A percentile compares a stretch with the other conserved stretches of the same genome.
phyloP scores from a whole-genome alignment of 208 protist species.

The Wallacemonas sp. region DNA sequence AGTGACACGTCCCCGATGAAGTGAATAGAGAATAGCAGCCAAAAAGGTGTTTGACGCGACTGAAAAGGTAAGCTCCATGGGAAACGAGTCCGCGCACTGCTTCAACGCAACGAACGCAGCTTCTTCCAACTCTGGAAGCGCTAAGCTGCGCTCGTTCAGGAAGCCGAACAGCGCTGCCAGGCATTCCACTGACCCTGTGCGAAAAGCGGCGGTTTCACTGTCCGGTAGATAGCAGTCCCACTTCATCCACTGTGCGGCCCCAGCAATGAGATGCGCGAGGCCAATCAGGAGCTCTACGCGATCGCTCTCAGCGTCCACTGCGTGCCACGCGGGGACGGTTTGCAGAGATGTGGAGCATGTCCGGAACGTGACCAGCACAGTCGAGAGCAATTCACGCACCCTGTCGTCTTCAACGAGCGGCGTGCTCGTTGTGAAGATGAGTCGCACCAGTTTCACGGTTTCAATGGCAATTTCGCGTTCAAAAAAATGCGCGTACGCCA shows the following conservation, averaged over 20 bases:
- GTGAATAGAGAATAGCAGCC: conserved; percentile 64
- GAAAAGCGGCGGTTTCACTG: conserved; percentile 35
- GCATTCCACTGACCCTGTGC: conserved; percentile 34
- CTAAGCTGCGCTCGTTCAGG: conserved; percentile 54
- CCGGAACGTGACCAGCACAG: conserved; percentile 33
- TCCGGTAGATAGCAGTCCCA: conserved; percentile 69
- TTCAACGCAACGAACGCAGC: conserved; percentile 62
- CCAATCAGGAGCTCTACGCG: conserved; percentile 43
- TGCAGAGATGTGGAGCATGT: conserved; percentile 17
- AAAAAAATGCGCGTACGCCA: conserved; percentile 26
- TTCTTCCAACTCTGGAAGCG: conserved; percentile 63
- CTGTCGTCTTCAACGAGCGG: conserved; percentile 37
- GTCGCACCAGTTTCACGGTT: conserved; percentile 34
- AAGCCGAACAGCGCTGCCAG: conserved; percentile 48
- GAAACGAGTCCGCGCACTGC: conserved; percentile 66
- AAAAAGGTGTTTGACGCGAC: conserved; percentile 52
- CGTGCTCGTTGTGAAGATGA: conserved; percentile 48
- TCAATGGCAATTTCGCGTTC: conserved; percentile 44
- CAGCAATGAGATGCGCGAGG: conserved; percentile 45
- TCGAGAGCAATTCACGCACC: conserved; percentile 31
- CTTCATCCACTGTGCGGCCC: conserved; percentile 66
- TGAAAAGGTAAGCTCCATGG: conserved; percentile 45
- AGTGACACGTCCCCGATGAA: conserved; percentile 42
- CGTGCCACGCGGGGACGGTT: conserved; percentile 27
- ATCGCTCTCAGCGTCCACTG: conserved; percentile 47